Conservation (phyloP, 495 filamentous ascomycete genomes). For the Recurvomyces mirabilis region DNA sequence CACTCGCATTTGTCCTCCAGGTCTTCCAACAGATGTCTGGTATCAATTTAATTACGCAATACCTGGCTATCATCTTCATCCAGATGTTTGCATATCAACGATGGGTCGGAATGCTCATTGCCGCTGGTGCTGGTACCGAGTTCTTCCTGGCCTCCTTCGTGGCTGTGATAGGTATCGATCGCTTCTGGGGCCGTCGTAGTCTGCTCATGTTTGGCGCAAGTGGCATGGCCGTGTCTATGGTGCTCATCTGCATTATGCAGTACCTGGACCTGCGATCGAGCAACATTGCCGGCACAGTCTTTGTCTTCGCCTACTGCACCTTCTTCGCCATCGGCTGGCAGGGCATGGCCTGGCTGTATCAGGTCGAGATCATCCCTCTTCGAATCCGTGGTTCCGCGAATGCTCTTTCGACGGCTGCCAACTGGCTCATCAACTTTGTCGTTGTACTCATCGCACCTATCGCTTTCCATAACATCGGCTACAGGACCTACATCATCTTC, state of each 20-base stretch:
- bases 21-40: constrained; percentile 67
- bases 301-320: constrained; percentile 64
- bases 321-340: constrained; percentile 69
- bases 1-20: constrained; percentile 59
- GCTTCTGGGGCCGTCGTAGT: constrained; percentile 50
- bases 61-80: constrained; percentile 54
- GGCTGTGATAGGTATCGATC: constrained; percentile 59
- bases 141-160: constrained; percentile 66
- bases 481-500: constrained; percentile 69
- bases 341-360: constrained; percentile 67
- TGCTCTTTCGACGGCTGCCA: constrained; percentile 53
- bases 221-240: constrained; percentile 61
- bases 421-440: constrained; percentile 51
- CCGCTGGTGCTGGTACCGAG: constrained; percentile 60
- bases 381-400: constrained; percentile 65
- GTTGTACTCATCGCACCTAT: constrained; percentile 65
- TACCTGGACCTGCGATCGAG: constrained; percentile 22
- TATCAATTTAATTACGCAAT: constrained; percentile 69
- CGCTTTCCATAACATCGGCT: constrained; percentile 54
- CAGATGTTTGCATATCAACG: constrained; percentile 43
- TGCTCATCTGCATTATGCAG: constrained; percentile 46
- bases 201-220: constrained; percentile 63
- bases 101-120: constrained; percentile 52
- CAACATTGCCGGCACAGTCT: constrained; percentile 43
- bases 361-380: constrained; percentile 62